Percentiles rank a stretch among this genome's conserved stretches.
phyloP scores from a whole-genome alignment of 306 rosid genomes.

The Begonia loranthoides region DNA sequence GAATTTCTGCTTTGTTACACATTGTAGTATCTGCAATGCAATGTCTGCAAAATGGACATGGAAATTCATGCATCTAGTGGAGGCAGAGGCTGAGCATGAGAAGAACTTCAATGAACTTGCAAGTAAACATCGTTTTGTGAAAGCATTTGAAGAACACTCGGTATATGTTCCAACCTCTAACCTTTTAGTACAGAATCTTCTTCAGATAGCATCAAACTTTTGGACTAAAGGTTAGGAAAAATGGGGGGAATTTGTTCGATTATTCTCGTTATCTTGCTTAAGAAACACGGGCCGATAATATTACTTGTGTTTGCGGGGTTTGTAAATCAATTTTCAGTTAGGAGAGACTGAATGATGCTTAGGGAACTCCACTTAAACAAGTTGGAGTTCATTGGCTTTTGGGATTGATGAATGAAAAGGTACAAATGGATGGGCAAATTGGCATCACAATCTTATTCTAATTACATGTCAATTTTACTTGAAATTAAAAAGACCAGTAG shows the following conservation, averaged over 20 bases:
- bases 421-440: slow-evolving; percentile 10
- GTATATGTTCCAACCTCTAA: too few relatives aligned
- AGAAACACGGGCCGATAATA: slow-evolving; percentile 18
- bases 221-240: slow-evolving; percentile 12
- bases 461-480: slow-evolving; percentile 15
- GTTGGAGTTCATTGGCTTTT: slow-evolving; percentile 23
- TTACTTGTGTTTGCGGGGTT: too few relatives aligned
- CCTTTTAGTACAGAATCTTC: slow-evolving; percentile 6
- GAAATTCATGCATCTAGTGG: too few relatives aligned
- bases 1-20: slow-evolving; percentile 23
- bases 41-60: neutral
- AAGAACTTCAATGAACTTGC: too few relatives aligned
- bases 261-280: slow-evolving; percentile 16
- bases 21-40: neutral
- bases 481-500: slow-evolving; percentile 9
- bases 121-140: too few relatives aligned
- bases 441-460: slow-evolving; percentile 28
- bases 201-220: slow-evolving; percentile 19
- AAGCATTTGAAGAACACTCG: too few relatives aligned
- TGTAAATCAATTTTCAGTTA: neutral
- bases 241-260: slow-evolving; percentile 37
- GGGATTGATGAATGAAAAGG: slow-evolving; percentile 19
- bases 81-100: too few relatives aligned
- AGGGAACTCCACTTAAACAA: slow-evolving; percentile 31
- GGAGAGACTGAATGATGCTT: too few relatives aligned